phyloP scores from a whole-genome alignment of 495 filamentous ascomycete species.

The Pyrenula aspistea region DNA sequence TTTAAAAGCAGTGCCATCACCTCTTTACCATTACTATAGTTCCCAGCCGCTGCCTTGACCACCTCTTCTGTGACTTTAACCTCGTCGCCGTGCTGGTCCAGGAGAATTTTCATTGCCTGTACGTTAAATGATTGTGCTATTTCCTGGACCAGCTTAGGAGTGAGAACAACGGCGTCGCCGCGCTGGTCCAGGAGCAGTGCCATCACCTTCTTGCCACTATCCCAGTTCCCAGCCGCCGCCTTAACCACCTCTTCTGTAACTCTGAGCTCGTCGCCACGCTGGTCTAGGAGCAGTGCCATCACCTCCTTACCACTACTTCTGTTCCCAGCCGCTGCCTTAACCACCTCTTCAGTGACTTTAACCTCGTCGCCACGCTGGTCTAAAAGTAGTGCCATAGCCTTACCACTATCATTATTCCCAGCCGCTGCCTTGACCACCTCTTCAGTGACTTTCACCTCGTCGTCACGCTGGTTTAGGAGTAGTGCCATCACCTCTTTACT shows the following conservation, averaged over 20 bases:
- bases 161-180: conserved; percentile 1
- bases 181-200: conserved; percentile 7
- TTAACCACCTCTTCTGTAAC: conserved; percentile 3
- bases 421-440: conserved; percentile 6
- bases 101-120: conserved; percentile 1
- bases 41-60: neutral
- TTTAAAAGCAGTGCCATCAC: conserved; percentile 1
- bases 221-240: conserved; percentile 3
- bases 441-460: conserved; percentile 1
- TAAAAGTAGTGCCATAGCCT: conserved; percentile 3
- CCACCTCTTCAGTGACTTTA: neutral
- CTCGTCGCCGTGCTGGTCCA: conserved; percentile 1
- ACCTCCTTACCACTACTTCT: neutral
- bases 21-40: neutral
- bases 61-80: neutral
- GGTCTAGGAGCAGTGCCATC: conserved; percentile 1
- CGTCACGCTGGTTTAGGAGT: conserved; percentile 6
- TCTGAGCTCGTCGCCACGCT: neutral
- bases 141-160: neutral
- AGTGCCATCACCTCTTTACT: conserved; percentile 6
- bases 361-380: conserved; percentile 1
- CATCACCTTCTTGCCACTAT: conserved; percentile 3
- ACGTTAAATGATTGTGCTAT: neutral
- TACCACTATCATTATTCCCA: neutral
- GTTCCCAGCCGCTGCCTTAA: conserved; percentile 1